Conservation (phyloP, 106 monocot species). For the Alisma plantagoaquatica region DNA sequence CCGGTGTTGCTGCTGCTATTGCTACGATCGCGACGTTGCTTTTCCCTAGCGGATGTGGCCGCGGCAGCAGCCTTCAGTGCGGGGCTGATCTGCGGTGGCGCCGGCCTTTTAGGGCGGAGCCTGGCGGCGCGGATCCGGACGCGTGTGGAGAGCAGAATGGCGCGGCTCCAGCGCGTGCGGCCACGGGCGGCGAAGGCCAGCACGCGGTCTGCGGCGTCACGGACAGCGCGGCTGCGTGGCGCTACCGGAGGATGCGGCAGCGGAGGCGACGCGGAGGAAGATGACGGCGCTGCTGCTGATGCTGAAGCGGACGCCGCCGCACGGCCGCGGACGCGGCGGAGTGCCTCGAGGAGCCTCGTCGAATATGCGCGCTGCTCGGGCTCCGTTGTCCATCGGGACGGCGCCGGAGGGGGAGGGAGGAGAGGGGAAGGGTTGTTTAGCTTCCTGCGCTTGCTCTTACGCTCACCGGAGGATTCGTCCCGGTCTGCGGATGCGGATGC, state of each 20-base stretch:
- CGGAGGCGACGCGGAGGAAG: background rate
- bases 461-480: too few relatives aligned
- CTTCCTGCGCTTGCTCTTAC: conserved; percentile 5
- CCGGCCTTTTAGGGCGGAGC: background rate
- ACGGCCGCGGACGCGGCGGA: conserved; percentile 11
- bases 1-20: too few relatives aligned
- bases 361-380: conserved; percentile 16
- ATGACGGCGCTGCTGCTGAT: too few relatives aligned
- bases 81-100: background rate
- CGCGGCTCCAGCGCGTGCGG: conserved; percentile 25
- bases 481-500: background rate
- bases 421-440: too few relatives aligned
- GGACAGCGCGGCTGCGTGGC: conserved; percentile 8
- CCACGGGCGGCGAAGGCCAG: conserved; percentile 19
- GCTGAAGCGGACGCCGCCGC: too few relatives aligned
- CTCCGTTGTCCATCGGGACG: conserved; percentile 13
- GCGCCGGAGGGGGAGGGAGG: too few relatives aligned
- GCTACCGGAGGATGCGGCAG: too few relatives aligned
- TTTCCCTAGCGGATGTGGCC: too few relatives aligned
- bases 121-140: background rate
- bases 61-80: background rate
- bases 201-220: conserved; percentile 17
- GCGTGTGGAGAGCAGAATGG: conserved; percentile 21
- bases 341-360: conserved; percentile 17
- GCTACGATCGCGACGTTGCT: too few relatives aligned